These are phyloP conservation scores for Neurospora sp. DNA, from an alignment of 495 filamentous ascomycete species.

Conservation along the genomic window DNA sequence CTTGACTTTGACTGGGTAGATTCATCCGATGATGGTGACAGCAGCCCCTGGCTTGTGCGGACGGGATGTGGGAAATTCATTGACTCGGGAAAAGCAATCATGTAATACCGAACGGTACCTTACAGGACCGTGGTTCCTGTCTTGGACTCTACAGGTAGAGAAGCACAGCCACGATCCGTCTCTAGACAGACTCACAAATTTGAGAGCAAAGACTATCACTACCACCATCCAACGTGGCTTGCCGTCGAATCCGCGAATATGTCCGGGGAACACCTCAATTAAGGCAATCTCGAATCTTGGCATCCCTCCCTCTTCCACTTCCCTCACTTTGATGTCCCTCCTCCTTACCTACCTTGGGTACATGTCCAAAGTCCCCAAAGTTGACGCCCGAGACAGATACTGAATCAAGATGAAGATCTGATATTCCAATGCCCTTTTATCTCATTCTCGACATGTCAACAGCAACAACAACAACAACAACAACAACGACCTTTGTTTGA, in stretches of 20 bases:
- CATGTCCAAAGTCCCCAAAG: not conserved
- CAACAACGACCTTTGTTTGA: not conserved
- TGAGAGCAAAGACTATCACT: not conserved
- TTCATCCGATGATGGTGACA: not conserved
- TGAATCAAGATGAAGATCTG: not conserved
- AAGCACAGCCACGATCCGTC: not conserved
- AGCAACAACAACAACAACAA: not conserved
- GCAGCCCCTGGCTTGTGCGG: not conserved
- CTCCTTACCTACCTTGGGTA: not conserved
- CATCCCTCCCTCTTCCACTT: not conserved
- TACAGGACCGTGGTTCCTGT: not conserved
- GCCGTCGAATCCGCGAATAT: not conserved
- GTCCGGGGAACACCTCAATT: not conserved
- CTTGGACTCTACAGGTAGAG: not conserved
- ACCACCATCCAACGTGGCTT: not conserved
- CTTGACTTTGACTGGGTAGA: not conserved
- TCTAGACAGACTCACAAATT: not conserved
- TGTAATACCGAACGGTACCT: not conserved
- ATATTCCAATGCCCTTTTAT: not conserved
- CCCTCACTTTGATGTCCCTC: not conserved
- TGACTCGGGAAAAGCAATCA: not conserved
- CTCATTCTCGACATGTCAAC: not conserved
- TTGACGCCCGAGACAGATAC: not conserved
- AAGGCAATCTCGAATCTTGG: not conserved
- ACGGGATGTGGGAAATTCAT: not conserved